Conservation (phyloP, 2,329 filamentous ascomycete genomes). For the Didymella sp. region DNA sequence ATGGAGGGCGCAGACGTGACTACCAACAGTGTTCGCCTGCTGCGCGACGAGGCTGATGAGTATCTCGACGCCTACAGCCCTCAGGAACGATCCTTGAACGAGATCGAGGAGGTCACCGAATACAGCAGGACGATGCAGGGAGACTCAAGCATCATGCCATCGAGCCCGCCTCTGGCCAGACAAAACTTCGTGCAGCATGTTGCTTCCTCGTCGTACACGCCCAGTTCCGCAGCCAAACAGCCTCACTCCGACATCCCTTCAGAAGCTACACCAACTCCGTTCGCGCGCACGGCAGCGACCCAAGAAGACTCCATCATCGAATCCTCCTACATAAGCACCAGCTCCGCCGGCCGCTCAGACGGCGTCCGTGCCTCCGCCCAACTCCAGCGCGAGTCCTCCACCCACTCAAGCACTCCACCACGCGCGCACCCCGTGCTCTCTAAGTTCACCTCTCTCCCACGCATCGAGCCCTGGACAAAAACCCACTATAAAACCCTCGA, state of each 20-base stretch:
- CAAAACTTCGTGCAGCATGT: constrained; percentile 27
- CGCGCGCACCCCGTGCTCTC: constrained; percentile 38
- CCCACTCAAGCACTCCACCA: constrained; percentile 15
- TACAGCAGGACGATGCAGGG: constrained; percentile 34
- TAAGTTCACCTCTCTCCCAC: constrained; percentile 41
- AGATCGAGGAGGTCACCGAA: constrained; percentile 48
- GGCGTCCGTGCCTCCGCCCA: constrained; percentile 10
- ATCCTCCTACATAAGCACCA: constrained; percentile 13
- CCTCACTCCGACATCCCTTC: constrained; percentile 4
- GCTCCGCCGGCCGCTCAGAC: constrained; percentile 18
- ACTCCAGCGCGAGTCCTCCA: constrained; percentile 13
- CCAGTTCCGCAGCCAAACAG: constrained; percentile 5
- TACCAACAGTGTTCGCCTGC: constrained; percentile 36
- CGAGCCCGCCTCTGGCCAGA: constrained; percentile 35
- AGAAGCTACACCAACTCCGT: constrained; percentile 20
- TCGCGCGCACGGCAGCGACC: constrained; percentile 14
- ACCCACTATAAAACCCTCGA: constrained; percentile 51
- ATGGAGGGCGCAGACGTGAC: constrained; percentile 38
- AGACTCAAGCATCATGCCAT: constrained; percentile 25
- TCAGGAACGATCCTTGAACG: constrained; percentile 41
- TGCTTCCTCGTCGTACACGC: constrained; percentile 23
- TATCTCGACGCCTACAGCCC: constrained; percentile 45
- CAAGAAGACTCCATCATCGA: constrained; percentile 2
- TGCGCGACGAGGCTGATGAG: constrained; percentile 45
- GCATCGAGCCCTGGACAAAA: constrained; percentile 49